Percentiles rank a stretch among this genome's conserved stretches.
Conservation (phyloP, 352 stramenopile genomes). For the Pythium monospermum region DNA sequence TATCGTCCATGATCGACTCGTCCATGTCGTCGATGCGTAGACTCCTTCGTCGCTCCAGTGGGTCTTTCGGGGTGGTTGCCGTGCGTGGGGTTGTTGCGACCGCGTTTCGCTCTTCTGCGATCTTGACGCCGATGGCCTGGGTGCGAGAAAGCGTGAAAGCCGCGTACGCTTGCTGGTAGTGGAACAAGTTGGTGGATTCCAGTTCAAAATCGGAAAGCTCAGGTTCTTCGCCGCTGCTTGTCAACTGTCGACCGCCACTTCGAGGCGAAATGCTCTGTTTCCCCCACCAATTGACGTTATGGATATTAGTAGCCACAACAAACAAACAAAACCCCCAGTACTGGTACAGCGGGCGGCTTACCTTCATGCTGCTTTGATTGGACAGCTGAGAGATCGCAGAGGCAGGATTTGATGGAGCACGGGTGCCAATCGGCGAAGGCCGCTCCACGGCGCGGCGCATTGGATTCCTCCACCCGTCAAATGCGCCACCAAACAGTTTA, state of each 20-base stretch:
- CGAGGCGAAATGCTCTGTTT: background rate
- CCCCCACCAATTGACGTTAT: too few species aligned
- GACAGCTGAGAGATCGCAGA: background rate
- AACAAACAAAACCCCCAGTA: background rate
- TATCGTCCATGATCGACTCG: slow-evolving; percentile 65
- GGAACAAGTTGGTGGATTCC: background rate
- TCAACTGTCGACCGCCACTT: too few species aligned
- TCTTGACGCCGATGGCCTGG: slow-evolving; percentile 2
- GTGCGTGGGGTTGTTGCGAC: slow-evolving; percentile 1
- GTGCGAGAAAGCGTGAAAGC: background rate
- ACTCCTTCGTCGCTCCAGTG: slow-evolving; percentile 8
- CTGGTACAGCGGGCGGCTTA: background rate
- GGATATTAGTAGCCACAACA: background rate
- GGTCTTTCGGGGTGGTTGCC: background rate
- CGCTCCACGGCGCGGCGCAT: too few species aligned
- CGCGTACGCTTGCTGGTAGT: too few species aligned
- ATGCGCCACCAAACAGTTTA: slow-evolving; percentile 11
- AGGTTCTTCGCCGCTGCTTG: too few species aligned
- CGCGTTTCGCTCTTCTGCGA: background rate
- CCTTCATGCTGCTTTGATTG: slow-evolving; percentile 11
- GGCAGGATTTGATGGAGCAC: slow-evolving; percentile 7
- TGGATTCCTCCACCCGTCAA: slow-evolving; percentile 19
- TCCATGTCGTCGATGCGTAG: slow-evolving; percentile 57
- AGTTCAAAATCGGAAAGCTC: background rate
- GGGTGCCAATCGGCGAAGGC: too few species aligned